A percentile compares a stretch with the other conserved stretches of the same genome.
These are phyloP conservation scores for Pseudomicrostroma phylloplanum DNA, from an alignment of 1,284 basidiomycete genomes.

Conservation along the genomic window DNA sequence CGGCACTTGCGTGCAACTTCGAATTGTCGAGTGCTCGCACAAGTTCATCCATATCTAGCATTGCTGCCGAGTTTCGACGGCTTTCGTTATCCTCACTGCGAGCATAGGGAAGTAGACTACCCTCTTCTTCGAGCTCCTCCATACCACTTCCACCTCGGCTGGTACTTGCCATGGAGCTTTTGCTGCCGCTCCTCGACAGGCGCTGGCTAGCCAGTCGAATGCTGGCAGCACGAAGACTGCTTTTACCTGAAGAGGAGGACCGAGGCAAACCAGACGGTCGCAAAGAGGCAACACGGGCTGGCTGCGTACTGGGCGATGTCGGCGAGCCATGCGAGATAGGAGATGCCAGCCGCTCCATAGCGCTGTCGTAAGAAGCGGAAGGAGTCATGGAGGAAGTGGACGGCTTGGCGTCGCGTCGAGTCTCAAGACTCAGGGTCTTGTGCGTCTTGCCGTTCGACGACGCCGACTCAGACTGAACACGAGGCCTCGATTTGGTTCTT, in stretches of 20 bases:
- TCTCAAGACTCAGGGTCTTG: background rate
- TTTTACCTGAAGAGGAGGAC: too few species aligned
- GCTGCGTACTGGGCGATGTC: constrained; percentile 10
- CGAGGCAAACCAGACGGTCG: too few species aligned
- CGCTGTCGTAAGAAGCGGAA: constrained; percentile 23
- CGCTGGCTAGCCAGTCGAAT: background rate
- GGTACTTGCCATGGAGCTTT: background rate
- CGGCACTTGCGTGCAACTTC: background rate
- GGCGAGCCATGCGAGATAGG: background rate
- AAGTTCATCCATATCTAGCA: background rate
- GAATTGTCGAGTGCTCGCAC: background rate
- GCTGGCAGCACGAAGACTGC: too few species aligned
- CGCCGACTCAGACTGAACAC: background rate
- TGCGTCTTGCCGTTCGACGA: background rate
- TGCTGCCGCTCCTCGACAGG: background rate
- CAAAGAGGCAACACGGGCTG: too few species aligned
- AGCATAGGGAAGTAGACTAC: too few species aligned
- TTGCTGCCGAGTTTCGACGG: background rate
- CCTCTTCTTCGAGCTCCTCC: too few species aligned
- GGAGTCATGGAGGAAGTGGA: constrained; percentile 18
- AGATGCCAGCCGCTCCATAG: constrained; percentile 10
- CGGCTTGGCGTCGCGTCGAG: background rate
- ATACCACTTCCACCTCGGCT: background rate
- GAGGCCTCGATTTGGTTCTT: background rate
- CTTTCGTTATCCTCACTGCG: background rate